Evolutionary conservation across 2,329 filamentous ascomycete genomes (phyloP).

Genomic region (Fusarium sp.): DNA sequence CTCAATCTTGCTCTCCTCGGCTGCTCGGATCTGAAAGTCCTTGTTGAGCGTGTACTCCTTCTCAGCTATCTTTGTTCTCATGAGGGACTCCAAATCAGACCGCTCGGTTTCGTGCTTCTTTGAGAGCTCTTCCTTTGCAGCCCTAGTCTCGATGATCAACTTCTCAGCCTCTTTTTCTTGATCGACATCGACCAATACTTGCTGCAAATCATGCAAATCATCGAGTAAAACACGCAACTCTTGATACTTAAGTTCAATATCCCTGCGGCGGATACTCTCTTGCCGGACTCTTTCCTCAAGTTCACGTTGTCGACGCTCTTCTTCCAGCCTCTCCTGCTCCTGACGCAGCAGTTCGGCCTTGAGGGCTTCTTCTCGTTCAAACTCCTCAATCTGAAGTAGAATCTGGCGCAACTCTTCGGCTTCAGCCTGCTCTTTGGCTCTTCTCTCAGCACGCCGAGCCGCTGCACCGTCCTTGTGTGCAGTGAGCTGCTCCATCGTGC

Average conservation of each 20-base stretch:
- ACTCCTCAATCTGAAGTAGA: conserved; percentile 60
- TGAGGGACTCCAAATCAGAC: conserved; percentile 41
- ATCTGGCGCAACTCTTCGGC: conserved; percentile 53
- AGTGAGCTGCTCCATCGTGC: conserved; percentile 62
- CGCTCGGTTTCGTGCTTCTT: conserved; percentile 51
- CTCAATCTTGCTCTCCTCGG: conserved; percentile 58
- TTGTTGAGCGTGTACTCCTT: conserved; percentile 50
- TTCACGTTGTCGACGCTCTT: conserved; percentile 52
- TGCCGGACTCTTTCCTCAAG: conserved; percentile 53
- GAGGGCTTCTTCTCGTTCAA: conserved; percentile 59
- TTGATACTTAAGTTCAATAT: conserved; percentile 54
- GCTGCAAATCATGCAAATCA: conserved; percentile 58
- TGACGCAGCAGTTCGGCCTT: conserved; percentile 54
- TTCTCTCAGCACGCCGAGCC: conserved; percentile 50
- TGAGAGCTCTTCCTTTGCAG: conserved; percentile 46
- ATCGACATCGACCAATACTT: conserved; percentile 49
- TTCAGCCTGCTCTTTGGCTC: conserved; percentile 49
- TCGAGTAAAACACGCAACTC: conserved; percentile 52
- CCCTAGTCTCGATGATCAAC: conserved; percentile 40
- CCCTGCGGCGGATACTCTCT: conserved; percentile 56
- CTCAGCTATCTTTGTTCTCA: conserved; percentile 46
- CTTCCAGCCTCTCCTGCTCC: conserved; percentile 52
- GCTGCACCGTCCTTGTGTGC: conserved; percentile 54
- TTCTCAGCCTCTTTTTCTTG: conserved; percentile 52
- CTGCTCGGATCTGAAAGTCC: conserved; percentile 57